A percentile compares a stretch with the other conserved stretches of the same genome.
These are phyloP conservation scores for Arctium lappa DNA, from an alignment of 129 eudicot species.

Conservation along the genomic window DNA sequence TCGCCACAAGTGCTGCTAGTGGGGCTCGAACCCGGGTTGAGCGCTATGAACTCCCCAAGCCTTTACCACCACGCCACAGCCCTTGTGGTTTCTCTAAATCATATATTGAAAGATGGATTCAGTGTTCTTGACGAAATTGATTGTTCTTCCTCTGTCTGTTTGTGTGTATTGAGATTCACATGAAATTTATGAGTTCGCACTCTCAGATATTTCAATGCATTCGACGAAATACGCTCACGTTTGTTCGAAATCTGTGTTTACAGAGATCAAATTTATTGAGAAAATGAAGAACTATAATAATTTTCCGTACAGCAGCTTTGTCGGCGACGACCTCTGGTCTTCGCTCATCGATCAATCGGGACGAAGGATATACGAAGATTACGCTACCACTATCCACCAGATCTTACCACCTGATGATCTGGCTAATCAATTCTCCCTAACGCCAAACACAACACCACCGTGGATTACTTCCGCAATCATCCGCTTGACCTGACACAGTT, in stretches of 20 bases:
- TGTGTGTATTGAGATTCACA: too few species aligned
- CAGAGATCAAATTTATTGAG: background rate
- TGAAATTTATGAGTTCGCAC: too few species aligned
- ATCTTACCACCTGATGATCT: background rate
- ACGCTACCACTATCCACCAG: background rate
- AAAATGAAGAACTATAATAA: background rate
- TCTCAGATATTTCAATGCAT: too few species aligned
- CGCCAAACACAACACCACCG: background rate
- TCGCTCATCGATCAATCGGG: background rate
- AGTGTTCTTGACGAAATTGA: background rate
- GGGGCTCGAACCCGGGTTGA: too few species aligned
- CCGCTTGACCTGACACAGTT: constrained; percentile 17
- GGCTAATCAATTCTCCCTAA: background rate
- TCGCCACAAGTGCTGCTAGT: too few species aligned
- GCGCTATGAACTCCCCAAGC: too few species aligned
- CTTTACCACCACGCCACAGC: too few species aligned
- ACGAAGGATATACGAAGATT: background rate
- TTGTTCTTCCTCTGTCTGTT: too few species aligned
- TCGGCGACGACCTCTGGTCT: background rate
- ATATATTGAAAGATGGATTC: background rate
- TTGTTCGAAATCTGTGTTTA: background rate
- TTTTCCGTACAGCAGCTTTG: background rate
- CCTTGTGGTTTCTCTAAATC: background rate
- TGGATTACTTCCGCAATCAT: background rate
- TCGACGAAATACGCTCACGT: background rate